A percentile compares a stretch with the other conserved stretches of the same genome.
These are phyloP conservation scores for Tolypocladium album DNA, from an alignment of 2,329 filamentous ascomycete genomes.

Conservation along the genomic window DNA sequence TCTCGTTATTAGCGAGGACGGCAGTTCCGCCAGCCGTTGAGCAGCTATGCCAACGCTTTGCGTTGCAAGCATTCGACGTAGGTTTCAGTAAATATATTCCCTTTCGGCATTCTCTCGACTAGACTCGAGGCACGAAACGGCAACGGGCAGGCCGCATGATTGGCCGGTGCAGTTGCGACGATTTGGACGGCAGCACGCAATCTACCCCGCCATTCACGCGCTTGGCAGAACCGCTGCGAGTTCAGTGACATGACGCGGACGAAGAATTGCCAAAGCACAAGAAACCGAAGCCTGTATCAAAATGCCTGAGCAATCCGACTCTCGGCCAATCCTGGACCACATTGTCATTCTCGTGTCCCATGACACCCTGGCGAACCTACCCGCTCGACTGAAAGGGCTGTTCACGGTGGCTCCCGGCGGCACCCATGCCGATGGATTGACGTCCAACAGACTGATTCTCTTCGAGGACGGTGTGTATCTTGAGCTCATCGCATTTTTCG, in stretches of 20 bases:
- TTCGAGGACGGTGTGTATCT: constrained; percentile 55
- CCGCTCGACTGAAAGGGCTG: constrained; percentile 36
- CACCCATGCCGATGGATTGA: constrained; percentile 47
- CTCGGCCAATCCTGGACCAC: constrained; percentile 42
- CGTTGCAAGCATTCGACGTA: too few species aligned
- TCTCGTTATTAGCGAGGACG: too few species aligned
- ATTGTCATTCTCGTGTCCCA: constrained; percentile 52
- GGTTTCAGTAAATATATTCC: too few species aligned
- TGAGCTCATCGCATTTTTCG: constrained; percentile 53
- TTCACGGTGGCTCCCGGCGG: constrained; percentile 53
- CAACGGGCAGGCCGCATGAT: background rate
- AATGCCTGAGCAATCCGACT: constrained; percentile 5
- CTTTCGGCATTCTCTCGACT: background rate
- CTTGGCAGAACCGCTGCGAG: background rate
- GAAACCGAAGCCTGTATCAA: background rate
- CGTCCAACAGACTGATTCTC: constrained; percentile 51
- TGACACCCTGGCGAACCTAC: constrained; percentile 32
- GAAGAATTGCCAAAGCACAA: too few species aligned
- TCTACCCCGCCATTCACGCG: background rate
- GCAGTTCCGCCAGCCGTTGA: background rate
- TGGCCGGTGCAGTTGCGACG: background rate
- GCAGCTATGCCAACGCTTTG: too few species aligned
- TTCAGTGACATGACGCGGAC: background rate
- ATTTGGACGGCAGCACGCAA: background rate
- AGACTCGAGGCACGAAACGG: background rate